Base-by-base conservation (phyloP, 345 rosid genomes). In the Trapa incisa region DNA sequence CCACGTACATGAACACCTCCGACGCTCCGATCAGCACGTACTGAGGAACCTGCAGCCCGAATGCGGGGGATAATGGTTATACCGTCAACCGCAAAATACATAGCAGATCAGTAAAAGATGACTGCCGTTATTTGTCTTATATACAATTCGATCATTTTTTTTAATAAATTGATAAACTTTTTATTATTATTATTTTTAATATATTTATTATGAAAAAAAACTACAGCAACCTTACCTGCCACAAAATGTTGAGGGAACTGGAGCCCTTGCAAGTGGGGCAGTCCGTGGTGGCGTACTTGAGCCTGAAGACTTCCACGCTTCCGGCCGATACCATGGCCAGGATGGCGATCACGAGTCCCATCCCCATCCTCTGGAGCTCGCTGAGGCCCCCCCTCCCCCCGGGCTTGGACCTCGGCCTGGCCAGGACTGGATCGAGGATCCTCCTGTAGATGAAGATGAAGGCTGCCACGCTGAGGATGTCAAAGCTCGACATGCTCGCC, bases 1-100 rank as follows among this genome's bases (percentile, higher is more conserved):
- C 92, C 0, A 94, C 99, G 50, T 91, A 94, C 99, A 94, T 94
- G 84, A 95, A 95, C 62, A 95, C 99, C 78, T 95, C 99, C 29
- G 99, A 95, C 47, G 99, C 99, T 61, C 99, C 99, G 0, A 91
- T 88, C 4, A 95, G 78, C 2, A 87, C 89, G 61, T 86, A 95
- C 65, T 91, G 99, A 0, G 99, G 99, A 64, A 88, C 87, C 81
- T 22, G 29, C 29, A 22, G 29, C 29, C 29, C 29, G 29, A 22
- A 22, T 22, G 29, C 29, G 29, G 29, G 29, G 29, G 29, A 22
- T 22, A 22, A 22, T 22, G 29, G 29, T 22, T 22, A 22, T 22
- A 22, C 29, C 0, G 29, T 22, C 29, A 22, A 22, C 29, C 29
- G 29, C 29, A 22, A 22, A 22, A 22, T 22, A 22, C 29, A 22